Evolutionary conservation across 495 filamentous ascomycete genomes (phyloP).

Genomic region (Penicillium maclennaniae): DNA sequence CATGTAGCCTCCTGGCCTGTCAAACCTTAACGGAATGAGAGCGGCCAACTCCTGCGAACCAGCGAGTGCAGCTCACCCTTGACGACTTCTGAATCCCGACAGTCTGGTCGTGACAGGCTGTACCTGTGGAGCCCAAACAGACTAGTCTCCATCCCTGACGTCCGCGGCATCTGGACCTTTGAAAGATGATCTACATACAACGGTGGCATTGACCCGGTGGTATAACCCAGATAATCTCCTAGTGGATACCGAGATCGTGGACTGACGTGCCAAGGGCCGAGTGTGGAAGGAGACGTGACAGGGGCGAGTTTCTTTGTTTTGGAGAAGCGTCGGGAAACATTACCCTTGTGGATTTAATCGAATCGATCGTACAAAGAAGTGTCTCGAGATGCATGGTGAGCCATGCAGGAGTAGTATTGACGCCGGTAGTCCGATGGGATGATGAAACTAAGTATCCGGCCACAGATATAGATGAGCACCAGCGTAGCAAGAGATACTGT

Average conservation of each 20-base stretch:
- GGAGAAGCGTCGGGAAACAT: no score
- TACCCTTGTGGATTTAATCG: no score
- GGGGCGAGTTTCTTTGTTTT: not conserved
- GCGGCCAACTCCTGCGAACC: conserved; percentile 7
- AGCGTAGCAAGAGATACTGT: not conserved
- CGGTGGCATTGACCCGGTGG: not conserved
- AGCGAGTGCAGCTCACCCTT: conserved; percentile 6
- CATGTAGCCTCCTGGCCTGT: not conserved
- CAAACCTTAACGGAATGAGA: conserved; percentile 11
- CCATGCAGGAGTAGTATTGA: not conserved
- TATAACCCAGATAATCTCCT: not conserved
- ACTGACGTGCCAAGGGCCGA: conserved; percentile 12
- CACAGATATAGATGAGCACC: not conserved
- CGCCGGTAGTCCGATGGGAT: not conserved
- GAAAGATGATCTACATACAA: not conserved
- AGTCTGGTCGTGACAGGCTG: conserved; percentile 9
- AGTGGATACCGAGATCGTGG: conserved; percentile 7
- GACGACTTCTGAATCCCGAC: not conserved
- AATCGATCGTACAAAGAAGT: not conserved
- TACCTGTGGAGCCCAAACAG: not conserved
- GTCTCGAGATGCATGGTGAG: not conserved
- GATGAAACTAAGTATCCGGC: not conserved
- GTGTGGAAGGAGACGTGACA: conserved; percentile 4
- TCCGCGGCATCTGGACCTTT: not conserved
- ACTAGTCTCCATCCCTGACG: not conserved